Evolutionary conservation across 768 basidiomycete genomes (phyloP), one percentile per base, ranked within the genome.

Genomic region (Tylopilus sp.): DNA sequence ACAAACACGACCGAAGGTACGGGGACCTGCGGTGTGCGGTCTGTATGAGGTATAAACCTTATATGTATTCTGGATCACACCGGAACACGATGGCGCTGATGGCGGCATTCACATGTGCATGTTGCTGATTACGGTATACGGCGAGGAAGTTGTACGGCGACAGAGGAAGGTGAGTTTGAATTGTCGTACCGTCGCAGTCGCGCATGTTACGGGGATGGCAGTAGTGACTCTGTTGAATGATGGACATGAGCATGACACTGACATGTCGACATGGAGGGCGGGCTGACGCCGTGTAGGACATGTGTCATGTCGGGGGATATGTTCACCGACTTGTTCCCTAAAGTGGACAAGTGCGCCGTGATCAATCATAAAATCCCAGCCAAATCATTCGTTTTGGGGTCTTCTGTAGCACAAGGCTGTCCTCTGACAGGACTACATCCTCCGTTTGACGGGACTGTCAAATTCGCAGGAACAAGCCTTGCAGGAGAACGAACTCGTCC

Each of bases 71-170:
- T 56, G 54, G 54, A 59, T 71, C 62, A 67, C 67, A 62, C 59
- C 56, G 57, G 63, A 48, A 57, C 46, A 53, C 58, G 51, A 60
- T 52, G 59, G 55, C 59, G 61, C 49, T 54, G 59, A 62, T 57
- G 46, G 58, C 70, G 67, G 67, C 68, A 64, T 71, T 64, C 66
- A 70, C 68, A 71, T 66, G 70, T 55, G 59, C 25, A 58, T 53
- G 55, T 71, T 70, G 53, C 60, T 66, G 47, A 68, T 69, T 71
- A 69, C 68, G 70, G 61, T 46, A 60, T 46, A 60, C 40, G 51
- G 50, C 57, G 57, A 60, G 64, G 69, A 50, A 37, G 65, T 59
- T 65, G 58, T 63, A 69, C 61, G 69, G 65, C 63, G 60, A 37
- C 55, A 24, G 36, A 53, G 41, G 53, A 40, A 49, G 13, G 40